phyloP scores from a whole-genome alignment of 225 moss, liverwort and hornwort species.

The Polytrichum commune region DNA sequence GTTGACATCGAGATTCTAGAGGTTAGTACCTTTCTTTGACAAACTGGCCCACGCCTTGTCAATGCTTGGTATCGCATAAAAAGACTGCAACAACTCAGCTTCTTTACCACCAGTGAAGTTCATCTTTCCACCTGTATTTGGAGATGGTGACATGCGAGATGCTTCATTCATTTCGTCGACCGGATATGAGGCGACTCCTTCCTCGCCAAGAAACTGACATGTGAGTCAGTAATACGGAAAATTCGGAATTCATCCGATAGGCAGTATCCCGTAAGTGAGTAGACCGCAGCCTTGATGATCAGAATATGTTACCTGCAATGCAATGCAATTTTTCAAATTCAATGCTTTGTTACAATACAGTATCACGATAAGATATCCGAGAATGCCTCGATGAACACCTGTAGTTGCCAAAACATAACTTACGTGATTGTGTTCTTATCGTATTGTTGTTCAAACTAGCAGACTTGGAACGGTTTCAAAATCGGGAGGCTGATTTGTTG shows the following conservation, averaged over 20 bases:
- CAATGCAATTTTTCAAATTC: too few species aligned
- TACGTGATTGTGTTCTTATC: too few species aligned
- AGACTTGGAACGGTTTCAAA: too few species aligned
- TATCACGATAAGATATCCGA: too few species aligned
- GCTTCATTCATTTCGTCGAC: constrained; percentile 65
- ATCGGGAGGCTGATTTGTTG: too few species aligned
- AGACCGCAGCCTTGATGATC: not conserved
- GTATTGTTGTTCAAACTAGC: too few species aligned
- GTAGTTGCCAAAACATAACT: too few species aligned
- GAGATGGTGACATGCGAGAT: constrained; percentile 41
- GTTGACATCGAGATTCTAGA: too few species aligned
- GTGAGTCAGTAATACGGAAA: not conserved
- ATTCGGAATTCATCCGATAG: not conserved
- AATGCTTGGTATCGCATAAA: constrained; percentile 82
- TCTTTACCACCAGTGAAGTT: constrained; percentile 58
- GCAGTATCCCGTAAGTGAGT: not conserved
- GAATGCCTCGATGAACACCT: too few species aligned
- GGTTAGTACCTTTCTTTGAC: constrained; percentile 46
- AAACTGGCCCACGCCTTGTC: constrained; percentile 97
- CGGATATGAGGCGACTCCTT: constrained; percentile 3
- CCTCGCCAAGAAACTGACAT: constrained; percentile 3
- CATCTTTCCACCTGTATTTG: constrained; percentile 40
- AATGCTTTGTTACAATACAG: too few species aligned
- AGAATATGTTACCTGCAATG: too few species aligned
- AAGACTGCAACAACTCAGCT: constrained; percentile 85